phyloP scores from a whole-genome alignment of 306 rosid species.

The Prunus fruticosa region DNA sequence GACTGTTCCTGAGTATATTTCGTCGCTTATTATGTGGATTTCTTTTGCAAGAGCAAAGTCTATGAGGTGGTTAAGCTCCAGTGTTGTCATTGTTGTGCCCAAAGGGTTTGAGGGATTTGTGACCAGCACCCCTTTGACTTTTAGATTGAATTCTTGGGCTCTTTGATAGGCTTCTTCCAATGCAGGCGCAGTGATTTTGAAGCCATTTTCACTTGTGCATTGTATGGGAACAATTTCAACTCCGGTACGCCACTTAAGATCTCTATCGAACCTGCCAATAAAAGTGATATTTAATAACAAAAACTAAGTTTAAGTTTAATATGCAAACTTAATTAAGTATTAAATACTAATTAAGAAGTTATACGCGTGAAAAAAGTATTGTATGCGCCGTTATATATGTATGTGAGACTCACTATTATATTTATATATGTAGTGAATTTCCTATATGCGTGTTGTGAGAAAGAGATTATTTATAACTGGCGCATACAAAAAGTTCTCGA shows the following conservation, averaged over 20 bases:
- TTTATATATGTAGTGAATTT: not conserved
- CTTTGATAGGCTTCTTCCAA: constrained; percentile 54
- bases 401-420: not conserved
- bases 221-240: constrained; percentile 75
- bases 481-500: not conserved
- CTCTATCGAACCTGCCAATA: constrained; percentile 70
- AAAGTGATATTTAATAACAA: not conserved
- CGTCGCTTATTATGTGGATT: constrained; percentile 74
- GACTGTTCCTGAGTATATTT: constrained; percentile 73
- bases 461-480: not conserved
- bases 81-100: constrained; percentile 57
- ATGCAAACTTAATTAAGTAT: not conserved
- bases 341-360: not conserved
- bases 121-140: constrained; percentile 65
- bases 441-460: not conserved
- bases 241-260: constrained; percentile 77
- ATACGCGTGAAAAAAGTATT: not conserved
- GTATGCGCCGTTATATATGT: not conserved
- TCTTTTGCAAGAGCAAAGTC: constrained; percentile 43
- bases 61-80: constrained; percentile 52
- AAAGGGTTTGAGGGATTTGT: constrained; percentile 90
- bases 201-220: constrained; percentile 70
- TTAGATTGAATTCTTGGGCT: constrained; percentile 46
- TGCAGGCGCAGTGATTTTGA: constrained; percentile 53
- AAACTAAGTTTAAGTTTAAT: not conserved